phyloP scores from a whole-genome alignment of 2,329 filamentous ascomycete genomes.

The Ceratocystis cubensis region DNA sequence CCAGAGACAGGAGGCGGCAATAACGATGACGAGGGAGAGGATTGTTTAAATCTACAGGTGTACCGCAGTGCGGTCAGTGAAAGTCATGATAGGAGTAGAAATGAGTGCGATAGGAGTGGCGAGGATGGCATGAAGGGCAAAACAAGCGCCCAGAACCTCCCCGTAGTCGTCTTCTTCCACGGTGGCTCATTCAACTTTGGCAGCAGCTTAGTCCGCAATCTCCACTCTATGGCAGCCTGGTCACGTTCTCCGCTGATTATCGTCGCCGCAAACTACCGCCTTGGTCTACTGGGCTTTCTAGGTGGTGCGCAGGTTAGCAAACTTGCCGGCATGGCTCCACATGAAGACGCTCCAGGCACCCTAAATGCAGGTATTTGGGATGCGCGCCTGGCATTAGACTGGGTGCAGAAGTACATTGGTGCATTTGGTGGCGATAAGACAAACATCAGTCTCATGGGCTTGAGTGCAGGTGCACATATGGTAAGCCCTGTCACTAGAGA shows the following conservation, averaged over 20 bases:
- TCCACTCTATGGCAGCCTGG: conserved; percentile 49
- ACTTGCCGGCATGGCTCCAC: conserved; percentile 32
- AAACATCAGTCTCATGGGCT: conserved; percentile 49
- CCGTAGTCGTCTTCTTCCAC: conserved; percentile 49
- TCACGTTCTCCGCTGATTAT: conserved; percentile 40
- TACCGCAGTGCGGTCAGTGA: conserved; percentile 28
- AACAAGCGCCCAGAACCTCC: conserved; percentile 24
- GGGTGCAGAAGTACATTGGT: conserved; percentile 48
- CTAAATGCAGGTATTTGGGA: conserved; percentile 55
- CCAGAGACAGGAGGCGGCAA: conserved; percentile 24
- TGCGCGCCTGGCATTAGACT: conserved; percentile 45
- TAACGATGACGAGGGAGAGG: conserved; percentile 30
- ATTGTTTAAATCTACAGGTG: conserved; percentile 43
- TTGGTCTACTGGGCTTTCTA: conserved; percentile 58
- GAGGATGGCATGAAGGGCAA: conserved; percentile 20
- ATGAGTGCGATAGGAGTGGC: conserved; percentile 18
- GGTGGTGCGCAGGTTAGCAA: conserved; percentile 38
- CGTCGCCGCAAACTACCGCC: conserved; percentile 50
- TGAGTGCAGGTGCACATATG: conserved; percentile 51
- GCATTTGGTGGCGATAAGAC: conserved; percentile 47
- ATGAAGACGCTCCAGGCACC: conserved; percentile 29
- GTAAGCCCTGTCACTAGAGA: conserved; percentile 28
- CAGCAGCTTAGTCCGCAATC: conserved; percentile 42
- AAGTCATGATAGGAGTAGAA: conserved; percentile 20
- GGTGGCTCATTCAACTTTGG: conserved; percentile 51